A percentile compares a stretch with the other conserved stretches of the same genome.
phyloP scores from a whole-genome alignment of 78 protist species.

The Emiliania huxleyi region DNA sequence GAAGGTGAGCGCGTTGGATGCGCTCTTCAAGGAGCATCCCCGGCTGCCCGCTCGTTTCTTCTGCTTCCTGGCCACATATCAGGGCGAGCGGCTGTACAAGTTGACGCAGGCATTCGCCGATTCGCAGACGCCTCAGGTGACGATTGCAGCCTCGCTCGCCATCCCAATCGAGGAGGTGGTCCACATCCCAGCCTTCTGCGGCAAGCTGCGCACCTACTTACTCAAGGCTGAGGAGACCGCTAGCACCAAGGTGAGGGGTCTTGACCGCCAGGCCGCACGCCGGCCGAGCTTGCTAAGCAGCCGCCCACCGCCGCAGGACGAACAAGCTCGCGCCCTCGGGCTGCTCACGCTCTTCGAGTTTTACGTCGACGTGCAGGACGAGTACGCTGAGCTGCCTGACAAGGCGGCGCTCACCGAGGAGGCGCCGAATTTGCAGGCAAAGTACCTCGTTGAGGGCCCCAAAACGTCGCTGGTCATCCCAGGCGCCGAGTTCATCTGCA shows the following conservation, averaged over 20 bases:
- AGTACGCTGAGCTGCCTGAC: too few relatives aligned
- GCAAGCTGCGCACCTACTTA: neutral
- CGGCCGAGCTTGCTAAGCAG: too few relatives aligned
- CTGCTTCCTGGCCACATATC: neutral
- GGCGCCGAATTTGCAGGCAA: too few relatives aligned
- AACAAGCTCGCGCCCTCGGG: neutral
- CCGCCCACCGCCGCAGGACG: too few relatives aligned
- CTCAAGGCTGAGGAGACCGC: neutral
- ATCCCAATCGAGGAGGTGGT: neutral
- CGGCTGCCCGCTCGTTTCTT: neutral
- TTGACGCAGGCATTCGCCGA: neutral
- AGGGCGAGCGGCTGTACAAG: neutral
- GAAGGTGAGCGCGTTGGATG: neutral
- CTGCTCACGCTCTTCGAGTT: neutral
- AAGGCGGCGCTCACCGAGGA: too few relatives aligned
- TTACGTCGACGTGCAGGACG: neutral
- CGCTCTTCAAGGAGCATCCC: neutral
- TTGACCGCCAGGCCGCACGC: too few relatives aligned
- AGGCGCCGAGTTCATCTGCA: too few relatives aligned
- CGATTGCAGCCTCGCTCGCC: neutral
- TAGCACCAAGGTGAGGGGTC: too few relatives aligned
- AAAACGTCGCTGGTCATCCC: too few relatives aligned
- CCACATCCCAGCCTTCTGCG: neutral
- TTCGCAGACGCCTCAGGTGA: neutral
- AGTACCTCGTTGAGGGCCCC: too few relatives aligned